Percentiles rank a stretch among this genome's conserved stretches.
phyloP scores from a whole-genome alignment of 2,329 filamentous ascomycete genomes.

The Phialemoniopsis sp. region DNA sequence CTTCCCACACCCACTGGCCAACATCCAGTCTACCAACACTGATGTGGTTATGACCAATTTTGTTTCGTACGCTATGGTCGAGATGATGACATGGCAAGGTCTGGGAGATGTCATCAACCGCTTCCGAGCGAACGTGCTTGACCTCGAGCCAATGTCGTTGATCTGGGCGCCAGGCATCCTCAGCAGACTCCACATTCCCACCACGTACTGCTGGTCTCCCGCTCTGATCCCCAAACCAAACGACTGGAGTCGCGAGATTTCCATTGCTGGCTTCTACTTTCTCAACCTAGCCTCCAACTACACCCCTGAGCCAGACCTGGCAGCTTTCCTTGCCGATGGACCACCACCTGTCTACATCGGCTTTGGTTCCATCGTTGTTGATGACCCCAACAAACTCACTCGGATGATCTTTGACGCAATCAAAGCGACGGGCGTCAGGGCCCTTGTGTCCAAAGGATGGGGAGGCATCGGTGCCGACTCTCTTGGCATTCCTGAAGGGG shows the following conservation, averaged over 20 bases:
- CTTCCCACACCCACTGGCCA: slow-evolving; percentile 83
- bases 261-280: slow-evolving; percentile 74
- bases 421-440: slow-evolving; percentile 62
- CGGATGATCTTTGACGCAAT: slow-evolving; percentile 69
- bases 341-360: slow-evolving; percentile 77
- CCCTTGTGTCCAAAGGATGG: slow-evolving; percentile 84
- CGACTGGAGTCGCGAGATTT: slow-evolving; percentile 51
- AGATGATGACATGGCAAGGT: slow-evolving; percentile 92
- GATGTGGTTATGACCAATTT: slow-evolving; percentile 78
- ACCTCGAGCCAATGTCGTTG: slow-evolving; percentile 71
- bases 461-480: slow-evolving; percentile 74
- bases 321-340: slow-evolving; percentile 62
- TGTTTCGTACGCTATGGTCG: slow-evolving; percentile 77
- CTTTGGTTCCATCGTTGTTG: slow-evolving; percentile 79
- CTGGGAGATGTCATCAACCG: slow-evolving; percentile 87
- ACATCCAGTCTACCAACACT: slow-evolving; percentile 72
- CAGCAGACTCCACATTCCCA: slow-evolving; percentile 70
- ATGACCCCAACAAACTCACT: slow-evolving; percentile 69
- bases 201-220: slow-evolving; percentile 90
- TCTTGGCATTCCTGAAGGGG: slow-evolving; percentile 64
- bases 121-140: slow-evolving; percentile 71
- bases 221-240: slow-evolving; percentile 46
- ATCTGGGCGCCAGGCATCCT: slow-evolving; percentile 82
- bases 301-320: slow-evolving; percentile 60
- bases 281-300: slow-evolving; percentile 64